These are phyloP conservation scores for Neurospora sp. DNA, from an alignment of 495 filamentous ascomycete species.

Conservation along the genomic window DNA sequence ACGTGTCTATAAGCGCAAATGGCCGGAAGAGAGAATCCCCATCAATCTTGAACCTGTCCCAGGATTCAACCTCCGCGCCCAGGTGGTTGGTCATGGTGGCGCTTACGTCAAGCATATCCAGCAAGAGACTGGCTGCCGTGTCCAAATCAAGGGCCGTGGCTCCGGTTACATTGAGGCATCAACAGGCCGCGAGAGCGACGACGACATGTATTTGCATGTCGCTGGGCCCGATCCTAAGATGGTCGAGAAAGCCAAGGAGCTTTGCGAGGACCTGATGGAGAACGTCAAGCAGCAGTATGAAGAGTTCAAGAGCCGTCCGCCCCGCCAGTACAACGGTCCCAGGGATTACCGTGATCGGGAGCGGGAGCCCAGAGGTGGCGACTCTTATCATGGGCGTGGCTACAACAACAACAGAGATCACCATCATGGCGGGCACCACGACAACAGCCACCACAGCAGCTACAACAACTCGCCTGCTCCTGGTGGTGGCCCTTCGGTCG, in stretches of 20 bases:
- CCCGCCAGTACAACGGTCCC: constrained; percentile 50
- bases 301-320: constrained; percentile 76
- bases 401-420: constrained; percentile 29
- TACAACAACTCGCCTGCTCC: constrained; percentile 28
- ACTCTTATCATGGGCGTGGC: constrained; percentile 25
- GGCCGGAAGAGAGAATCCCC: constrained; percentile 91
- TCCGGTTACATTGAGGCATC: constrained; percentile 86
- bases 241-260: constrained; percentile 76
- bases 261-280: constrained; percentile 74
- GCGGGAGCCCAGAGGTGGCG: constrained; percentile 21
- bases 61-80: constrained; percentile 93
- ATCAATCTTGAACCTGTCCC: constrained; percentile 82
- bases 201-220: constrained; percentile 91
- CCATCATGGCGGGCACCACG: constrained; percentile 27
- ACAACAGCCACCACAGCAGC: constrained; percentile 17
- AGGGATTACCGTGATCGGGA: constrained; percentile 20
- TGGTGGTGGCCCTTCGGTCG: constrained; percentile 23
- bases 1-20: constrained; percentile 64
- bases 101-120: constrained; percentile 97
- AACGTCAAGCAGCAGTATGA: constrained; percentile 84
- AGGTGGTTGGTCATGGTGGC: constrained; percentile 89
- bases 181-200: constrained; percentile 80
- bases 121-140: constrained; percentile 82
- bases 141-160: constrained; percentile 96
- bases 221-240: constrained; percentile 79